Evolutionary conservation across 176 grass and related monocot genomes (phyloP).

Genomic region (Paspalum notatum): DNA sequence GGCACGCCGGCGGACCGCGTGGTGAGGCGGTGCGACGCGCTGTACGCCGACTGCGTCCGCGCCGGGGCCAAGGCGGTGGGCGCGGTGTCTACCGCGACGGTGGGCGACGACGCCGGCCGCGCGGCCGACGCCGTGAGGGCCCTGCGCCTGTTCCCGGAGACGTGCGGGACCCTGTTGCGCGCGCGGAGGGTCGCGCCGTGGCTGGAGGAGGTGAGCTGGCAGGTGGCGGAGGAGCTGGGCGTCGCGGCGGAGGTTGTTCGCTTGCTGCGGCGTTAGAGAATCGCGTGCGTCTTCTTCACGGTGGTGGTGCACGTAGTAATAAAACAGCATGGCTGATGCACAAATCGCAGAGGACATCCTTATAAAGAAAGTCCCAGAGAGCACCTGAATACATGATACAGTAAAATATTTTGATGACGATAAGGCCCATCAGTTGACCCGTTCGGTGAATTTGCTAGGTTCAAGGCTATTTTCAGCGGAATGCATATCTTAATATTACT

Average conservation of each 20-base stretch:
- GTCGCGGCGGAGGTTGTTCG: conserved; percentile 9
- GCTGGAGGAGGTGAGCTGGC: background rate
- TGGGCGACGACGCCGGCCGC: background rate
- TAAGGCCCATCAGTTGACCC: too few relatives aligned
- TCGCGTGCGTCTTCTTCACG: background rate
- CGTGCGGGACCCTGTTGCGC: background rate
- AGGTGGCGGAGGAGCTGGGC: background rate
- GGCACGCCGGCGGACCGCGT: background rate
- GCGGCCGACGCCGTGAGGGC: background rate
- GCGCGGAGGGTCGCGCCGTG: background rate
- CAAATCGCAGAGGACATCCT: background rate
- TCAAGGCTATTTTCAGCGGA: too few relatives aligned
- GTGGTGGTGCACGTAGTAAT: background rate
- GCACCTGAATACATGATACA: too few relatives aligned
- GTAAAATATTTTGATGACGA: too few relatives aligned
- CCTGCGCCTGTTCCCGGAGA: background rate
- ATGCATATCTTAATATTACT: too few relatives aligned
- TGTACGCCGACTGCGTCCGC: background rate
- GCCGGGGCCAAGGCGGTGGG: background rate
- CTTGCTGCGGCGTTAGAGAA: background rate
- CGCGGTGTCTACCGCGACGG: background rate
- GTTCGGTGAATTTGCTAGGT: too few relatives aligned
- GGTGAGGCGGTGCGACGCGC: background rate
- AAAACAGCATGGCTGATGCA: background rate
- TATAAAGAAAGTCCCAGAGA: too few relatives aligned